Base-by-base conservation (phyloP, 2,329 filamentous ascomycete genomes). In the Fusarium sp. region DNA sequence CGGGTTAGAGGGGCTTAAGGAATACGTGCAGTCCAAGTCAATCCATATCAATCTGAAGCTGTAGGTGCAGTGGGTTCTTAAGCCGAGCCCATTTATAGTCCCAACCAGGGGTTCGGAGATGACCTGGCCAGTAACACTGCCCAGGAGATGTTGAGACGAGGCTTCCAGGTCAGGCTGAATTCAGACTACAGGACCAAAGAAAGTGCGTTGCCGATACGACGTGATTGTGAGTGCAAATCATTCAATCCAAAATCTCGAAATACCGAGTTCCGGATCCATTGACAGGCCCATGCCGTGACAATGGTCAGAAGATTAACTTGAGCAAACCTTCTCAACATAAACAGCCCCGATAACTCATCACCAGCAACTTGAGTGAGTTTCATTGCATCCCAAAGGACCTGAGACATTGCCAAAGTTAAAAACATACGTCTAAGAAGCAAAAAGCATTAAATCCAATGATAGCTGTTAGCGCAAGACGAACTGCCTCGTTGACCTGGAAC, bases 1-100 rank as follows among this genome's bases (percentile, higher is more conserved):
- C 9, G 71, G 71, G 1, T 34, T 65, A 16, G 67, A 68, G 23
- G 32, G 39, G 2, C 30, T 70, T 23, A 70, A 67, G 32, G 70
- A 64, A 30, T 73, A 60, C 23, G 23, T 70, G n/a, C 59, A 70
- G 35, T 45, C 54, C 41, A 72, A 72, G 39, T 41, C 66, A 13
- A 64, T 72, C 32, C 57, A 65, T n/a, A 20, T 68, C 25, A 59
- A 66, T 18, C 35, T 61, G 45, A 50, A 50, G 14, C 11, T 25
- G 23, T 56, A 35, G 30, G 20, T 30, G 48, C 16, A 37, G 32
- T 34, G 20, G 20, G 20, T 20, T 20, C 20, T 20, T 20, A 20
- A 20, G 20, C 20, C 2, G 20, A 20, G 20, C 20, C 20, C 20
- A 20, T 20, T 20, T 20, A 20, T 2, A 20, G 20, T 20, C 20